Evolutionary conservation across 2,329 filamentous ascomycete genomes (phyloP).

Genomic region (Colletotrichum neosansevieriae): DNA sequence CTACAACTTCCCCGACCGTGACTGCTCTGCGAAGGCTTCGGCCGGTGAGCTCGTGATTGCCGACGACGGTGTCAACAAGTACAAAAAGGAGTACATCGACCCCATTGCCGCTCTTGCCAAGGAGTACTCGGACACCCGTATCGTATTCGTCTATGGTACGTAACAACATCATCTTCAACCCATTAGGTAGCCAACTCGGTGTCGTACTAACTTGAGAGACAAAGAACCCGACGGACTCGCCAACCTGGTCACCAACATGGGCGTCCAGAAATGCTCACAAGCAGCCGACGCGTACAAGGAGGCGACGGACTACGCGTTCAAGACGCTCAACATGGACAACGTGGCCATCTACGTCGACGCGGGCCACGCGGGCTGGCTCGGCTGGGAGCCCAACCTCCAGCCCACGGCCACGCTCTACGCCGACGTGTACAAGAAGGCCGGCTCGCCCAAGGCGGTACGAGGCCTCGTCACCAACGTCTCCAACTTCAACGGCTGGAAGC

Average conservation of each 20-base stretch:
- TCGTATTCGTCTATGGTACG: constrained; percentile 41
- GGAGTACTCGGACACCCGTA: constrained; percentile 33
- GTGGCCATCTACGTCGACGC: constrained; percentile 53
- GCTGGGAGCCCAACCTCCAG: constrained; percentile 48
- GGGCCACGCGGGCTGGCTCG: constrained; percentile 54
- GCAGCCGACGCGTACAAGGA: constrained; percentile 47
- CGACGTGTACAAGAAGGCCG: constrained; percentile 49
- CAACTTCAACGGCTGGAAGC: constrained; percentile 49
- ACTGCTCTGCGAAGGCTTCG: constrained; percentile 52
- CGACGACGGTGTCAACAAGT: constrained; percentile 47
- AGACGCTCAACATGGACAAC: constrained; percentile 51
- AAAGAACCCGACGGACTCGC: constrained; percentile 50
- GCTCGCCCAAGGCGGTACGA: constrained; percentile 50
- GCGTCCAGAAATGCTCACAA: constrained; percentile 46
- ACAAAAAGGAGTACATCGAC: constrained; percentile 51
- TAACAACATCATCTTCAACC: constrained; percentile 36
- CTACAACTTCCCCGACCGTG: constrained; percentile 54
- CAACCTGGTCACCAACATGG: constrained; percentile 52
- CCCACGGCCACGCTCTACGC: constrained; percentile 46
- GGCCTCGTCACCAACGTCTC: constrained; percentile 52
- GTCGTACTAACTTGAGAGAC: constrained; percentile 38
- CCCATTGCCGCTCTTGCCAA: constrained; percentile 41
- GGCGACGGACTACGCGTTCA: constrained; percentile 50
- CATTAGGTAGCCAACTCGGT: constrained; percentile 42
- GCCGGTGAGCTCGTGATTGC: constrained; percentile 50